Evolutionary conservation across 257 asterid genomes (phyloP).

Genomic region (Mitragyna speciosa): DNA sequence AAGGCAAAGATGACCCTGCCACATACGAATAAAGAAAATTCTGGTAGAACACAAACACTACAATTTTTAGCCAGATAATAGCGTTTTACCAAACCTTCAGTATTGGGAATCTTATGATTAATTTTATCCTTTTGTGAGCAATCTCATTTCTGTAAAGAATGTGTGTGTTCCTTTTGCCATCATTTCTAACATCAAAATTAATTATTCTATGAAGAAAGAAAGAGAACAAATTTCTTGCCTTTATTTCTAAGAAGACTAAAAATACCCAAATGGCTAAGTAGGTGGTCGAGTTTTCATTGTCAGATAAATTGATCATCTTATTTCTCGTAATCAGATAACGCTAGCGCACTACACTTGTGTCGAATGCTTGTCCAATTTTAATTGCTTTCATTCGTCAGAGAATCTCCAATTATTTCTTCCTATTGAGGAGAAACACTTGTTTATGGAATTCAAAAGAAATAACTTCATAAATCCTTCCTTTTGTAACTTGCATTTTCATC

Average conservation of each 20-base stretch:
- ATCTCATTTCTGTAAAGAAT: constrained; percentile 13
- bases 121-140: not conserved
- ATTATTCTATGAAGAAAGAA: not conserved
- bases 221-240: not conserved
- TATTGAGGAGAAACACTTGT: not conserved
- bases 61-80: not conserved
- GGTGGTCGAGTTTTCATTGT: not conserved
- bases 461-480: not conserved
- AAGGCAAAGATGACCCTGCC: not conserved
- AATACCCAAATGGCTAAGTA: not conserved
- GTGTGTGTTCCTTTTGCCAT: constrained; percentile 16
- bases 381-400: not conserved
- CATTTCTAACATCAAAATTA: constrained; percentile 6
- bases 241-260: not conserved
- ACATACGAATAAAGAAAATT: not conserved
- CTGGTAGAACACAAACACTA: not conserved
- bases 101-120: constrained; percentile 9
- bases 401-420: not conserved
- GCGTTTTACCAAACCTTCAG: not conserved
- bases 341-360: not conserved
- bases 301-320: not conserved
- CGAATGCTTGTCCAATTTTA: not conserved
- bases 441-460: not conserved
- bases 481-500: not conserved
- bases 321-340: too few relatives aligned